phyloP scores from a whole-genome alignment of 177 flowering plant genomes.

The Tripterygium wilfordii region DNA sequence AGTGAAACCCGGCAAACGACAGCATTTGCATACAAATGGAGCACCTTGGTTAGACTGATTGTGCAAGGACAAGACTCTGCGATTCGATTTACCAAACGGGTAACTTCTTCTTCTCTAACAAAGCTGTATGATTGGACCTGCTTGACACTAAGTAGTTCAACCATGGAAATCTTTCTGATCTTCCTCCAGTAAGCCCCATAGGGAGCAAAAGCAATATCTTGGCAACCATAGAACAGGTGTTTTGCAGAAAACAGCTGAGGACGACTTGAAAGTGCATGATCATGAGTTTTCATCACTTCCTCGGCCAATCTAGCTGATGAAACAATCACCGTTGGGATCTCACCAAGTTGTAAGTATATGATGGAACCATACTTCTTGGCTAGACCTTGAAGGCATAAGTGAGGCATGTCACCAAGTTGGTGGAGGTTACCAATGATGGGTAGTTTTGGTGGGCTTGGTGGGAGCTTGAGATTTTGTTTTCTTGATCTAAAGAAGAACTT shows the following conservation, averaged over 20 bases:
- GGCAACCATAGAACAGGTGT: slow-evolving; percentile 26
- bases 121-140: slow-evolving; percentile 31
- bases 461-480: slow-evolving; percentile 27
- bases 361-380: slow-evolving; percentile 46
- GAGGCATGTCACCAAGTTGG: slow-evolving; percentile 47
- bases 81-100: slow-evolving; percentile 27
- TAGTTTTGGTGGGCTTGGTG: slow-evolving; percentile 52
- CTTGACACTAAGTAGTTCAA: slow-evolving; percentile 42
- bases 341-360: slow-evolving; percentile 43
- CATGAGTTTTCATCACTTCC: slow-evolving; percentile 32
- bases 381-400: slow-evolving; percentile 28
- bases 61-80: slow-evolving; percentile 13
- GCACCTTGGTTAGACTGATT: slow-evolving; percentile 20
- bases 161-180: slow-evolving; percentile 35
- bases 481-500: slow-evolving; percentile 2
- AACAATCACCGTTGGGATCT: slow-evolving; percentile 40
- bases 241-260: slow-evolving; percentile 27
- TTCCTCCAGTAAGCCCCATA: slow-evolving; percentile 62
- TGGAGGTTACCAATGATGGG: slow-evolving; percentile 72
- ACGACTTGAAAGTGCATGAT: slow-evolving; percentile 24
- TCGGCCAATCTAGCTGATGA: slow-evolving; percentile 45
- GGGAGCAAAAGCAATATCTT: slow-evolving; percentile 38
- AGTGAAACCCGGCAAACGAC: slow-evolving; percentile 38
- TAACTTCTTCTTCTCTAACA: slow-evolving; percentile 41
- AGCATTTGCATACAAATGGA: slow-evolving; percentile 25